Evolutionary conservation across 2,329 filamentous ascomycete species (phyloP), one percentile per base, ranked within the genome.

Genomic region (Fusarium buharicum): DNA sequence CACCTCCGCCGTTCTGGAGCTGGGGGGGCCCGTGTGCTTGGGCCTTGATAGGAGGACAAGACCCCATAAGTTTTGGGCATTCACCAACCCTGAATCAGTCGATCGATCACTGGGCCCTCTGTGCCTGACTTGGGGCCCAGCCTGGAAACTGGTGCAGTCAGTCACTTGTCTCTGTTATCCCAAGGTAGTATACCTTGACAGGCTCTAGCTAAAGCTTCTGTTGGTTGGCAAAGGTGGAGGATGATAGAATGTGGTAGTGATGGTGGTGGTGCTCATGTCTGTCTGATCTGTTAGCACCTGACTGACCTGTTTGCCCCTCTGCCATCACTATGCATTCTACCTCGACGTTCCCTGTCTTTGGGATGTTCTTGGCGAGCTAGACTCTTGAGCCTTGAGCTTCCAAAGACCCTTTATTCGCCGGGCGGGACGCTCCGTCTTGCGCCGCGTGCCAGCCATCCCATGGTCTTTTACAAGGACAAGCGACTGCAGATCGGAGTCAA

Each of bases 391-490:
- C 50, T 48, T 18, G 45, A 55, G 43, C 47, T 37, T 45, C 44
- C 30, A 49, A 47, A 59, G 50, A 61, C 55, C 55, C 55, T 60
- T 64, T 64, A 66, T 60, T 64, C 63, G 50, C 36, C 50, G 55
- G 50, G 55, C 63, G 63, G 63, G 63, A 66, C 63, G 63, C 63
- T 66, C 63, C 59, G 63, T 40, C n/a, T 57, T 53, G 55, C 63
- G 62, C 63, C 62, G 63, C 62, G 62, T 66, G 63, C 63, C 59
- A 66, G 59, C 55, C 63, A 64, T 65, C 61, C 50, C 57, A 62
- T 65, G 46, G 58, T 48, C 44, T 44, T 41, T 54, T 30, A 64
- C 55, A 53, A 60, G 50, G 59, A 57, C 63, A 57, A 61, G 62
- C 48, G 57, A 66, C 38, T 50, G 62, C 55, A 64, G 63, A 60